Evolutionary conservation across 345 rosid species (phyloP), one percentile per base, ranked within the genome.

Genomic region (Salix viminalis): DNA sequence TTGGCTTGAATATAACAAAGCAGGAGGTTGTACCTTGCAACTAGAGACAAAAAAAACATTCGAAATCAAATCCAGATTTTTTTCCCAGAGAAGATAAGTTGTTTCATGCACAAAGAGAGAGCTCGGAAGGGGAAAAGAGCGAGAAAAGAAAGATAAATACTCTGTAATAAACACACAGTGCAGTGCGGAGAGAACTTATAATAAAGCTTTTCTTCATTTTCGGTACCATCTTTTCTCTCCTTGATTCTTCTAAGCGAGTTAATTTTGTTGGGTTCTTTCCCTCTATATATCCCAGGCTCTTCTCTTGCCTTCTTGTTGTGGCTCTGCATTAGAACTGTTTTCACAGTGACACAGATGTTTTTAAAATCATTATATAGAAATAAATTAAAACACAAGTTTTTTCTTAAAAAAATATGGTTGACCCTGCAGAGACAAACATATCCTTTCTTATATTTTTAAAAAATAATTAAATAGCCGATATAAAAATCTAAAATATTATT

Each of bases 191-290:
- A 13, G 14, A 36, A 2, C 68, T 30, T 37, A 28, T 21, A 26
- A 21, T 1, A 24, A 6, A 36, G 14, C 26, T 56, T 30, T 32
- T 69, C 36, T 65, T 34, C 44, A 19, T 77, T 62, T 72, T 80
- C 65, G 75, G 75, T 28, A 70, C 80, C 77, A 73, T 78, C 77
- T 78, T 70, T 81, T 71, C 60, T 77, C 67, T 69, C 80, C 42
- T 32, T 62, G 54, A 24, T 50, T 76, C 60, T 80, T 60, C 56
- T 11, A 9, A 58, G 64, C 28, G 12, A 41, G 52, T 42, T 28
- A 24, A 58, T 65, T 78, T 78, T 73, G 75, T 54, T 75, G 39
- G 46, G 70, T 79, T 52, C 8, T 54, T 7, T n/a, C 4, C n/a
- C 24, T 54, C 12, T n/a, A 12, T 58, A 12, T 58, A 13, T 58